Conservation (phyloP, 2,329 filamentous ascomycete species). For the Bipolaris gigantea region DNA sequence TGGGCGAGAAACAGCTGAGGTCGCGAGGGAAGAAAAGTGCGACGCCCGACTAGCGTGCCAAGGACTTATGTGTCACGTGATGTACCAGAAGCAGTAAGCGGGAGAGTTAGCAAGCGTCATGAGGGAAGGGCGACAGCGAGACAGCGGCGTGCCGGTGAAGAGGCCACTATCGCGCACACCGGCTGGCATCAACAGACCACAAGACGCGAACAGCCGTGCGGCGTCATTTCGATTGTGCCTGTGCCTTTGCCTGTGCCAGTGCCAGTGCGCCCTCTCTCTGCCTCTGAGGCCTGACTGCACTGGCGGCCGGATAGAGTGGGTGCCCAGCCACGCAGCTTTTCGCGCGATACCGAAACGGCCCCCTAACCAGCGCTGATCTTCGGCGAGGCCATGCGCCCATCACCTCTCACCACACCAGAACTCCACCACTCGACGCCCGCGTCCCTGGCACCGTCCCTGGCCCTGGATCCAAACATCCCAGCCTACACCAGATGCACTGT, state of each 20-base stretch:
- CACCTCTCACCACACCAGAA: conserved; percentile 30
- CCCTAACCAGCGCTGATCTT: conserved; percentile 27
- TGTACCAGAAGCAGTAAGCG: conserved; percentile 7
- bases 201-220: background rate
- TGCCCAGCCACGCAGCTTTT: conserved; percentile 29
- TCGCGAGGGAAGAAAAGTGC: conserved; percentile 26
- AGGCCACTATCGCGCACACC: background rate
- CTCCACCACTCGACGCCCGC: conserved; percentile 29
- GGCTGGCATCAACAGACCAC: background rate
- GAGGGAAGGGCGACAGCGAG: background rate
- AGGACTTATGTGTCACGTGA: conserved; percentile 11
- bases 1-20: conserved; percentile 12
- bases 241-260: background rate
- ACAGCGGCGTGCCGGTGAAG: background rate
- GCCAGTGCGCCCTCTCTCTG: background rate
- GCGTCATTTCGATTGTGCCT: background rate
- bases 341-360: conserved; percentile 27
- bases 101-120: conserved; percentile 16
- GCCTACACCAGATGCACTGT: conserved; percentile 32
- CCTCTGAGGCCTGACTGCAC: background rate
- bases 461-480: conserved; percentile 27
- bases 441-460: conserved; percentile 30
- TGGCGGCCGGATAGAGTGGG: conserved; percentile 17
- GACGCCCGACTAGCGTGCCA: conserved; percentile 21
- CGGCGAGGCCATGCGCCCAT: conserved; percentile 28